A percentile compares a stretch with the other conserved stretches of the same genome.
These are phyloP conservation scores for Neurospora sp. DNA, from an alignment of 495 filamentous ascomycete species.

Conservation along the genomic window DNA sequence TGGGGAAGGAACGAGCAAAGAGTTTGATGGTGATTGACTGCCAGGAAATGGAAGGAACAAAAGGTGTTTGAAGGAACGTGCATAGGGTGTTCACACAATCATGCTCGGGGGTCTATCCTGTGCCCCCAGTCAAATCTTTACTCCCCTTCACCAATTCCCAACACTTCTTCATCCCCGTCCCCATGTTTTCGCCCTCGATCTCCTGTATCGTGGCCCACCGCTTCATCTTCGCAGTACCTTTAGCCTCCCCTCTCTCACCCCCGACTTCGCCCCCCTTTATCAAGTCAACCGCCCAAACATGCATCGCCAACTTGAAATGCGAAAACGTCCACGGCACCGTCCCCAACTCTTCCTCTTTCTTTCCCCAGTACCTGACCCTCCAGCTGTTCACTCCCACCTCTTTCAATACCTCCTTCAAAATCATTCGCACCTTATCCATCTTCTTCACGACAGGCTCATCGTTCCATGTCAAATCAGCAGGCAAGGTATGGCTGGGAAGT, in stretches of 20 bases:
- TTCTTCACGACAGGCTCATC: constrained; percentile 8
- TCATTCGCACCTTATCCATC: constrained; percentile 14
- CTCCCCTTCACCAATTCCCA: constrained; percentile 24
- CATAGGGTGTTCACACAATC: background rate
- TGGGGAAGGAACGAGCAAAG: background rate
- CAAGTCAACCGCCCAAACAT: constrained; percentile 33
- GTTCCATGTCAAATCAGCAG: background rate
- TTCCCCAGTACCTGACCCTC: background rate
- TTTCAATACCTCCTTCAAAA: constrained; percentile 12
- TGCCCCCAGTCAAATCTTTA: background rate
- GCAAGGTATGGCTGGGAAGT: constrained; percentile 28
- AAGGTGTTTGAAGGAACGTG: background rate
- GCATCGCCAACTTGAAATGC: constrained; percentile 36
- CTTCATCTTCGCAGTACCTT: background rate
- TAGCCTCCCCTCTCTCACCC: background rate
- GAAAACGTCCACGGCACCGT: constrained; percentile 38
- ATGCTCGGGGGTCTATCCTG: background rate
- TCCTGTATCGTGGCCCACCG: constrained; percentile 23
- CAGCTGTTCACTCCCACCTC: constrained; percentile 6
- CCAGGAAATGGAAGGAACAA: background rate
- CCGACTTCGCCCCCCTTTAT: background rate
- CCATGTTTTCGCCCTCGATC: constrained; percentile 34
- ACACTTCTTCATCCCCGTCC: constrained; percentile 39
- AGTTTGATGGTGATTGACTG: background rate
- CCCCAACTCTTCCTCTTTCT: constrained; percentile 20